Conservation (phyloP, 495 filamentous ascomycete genomes). For the Aspergillus baeticus region DNA sequence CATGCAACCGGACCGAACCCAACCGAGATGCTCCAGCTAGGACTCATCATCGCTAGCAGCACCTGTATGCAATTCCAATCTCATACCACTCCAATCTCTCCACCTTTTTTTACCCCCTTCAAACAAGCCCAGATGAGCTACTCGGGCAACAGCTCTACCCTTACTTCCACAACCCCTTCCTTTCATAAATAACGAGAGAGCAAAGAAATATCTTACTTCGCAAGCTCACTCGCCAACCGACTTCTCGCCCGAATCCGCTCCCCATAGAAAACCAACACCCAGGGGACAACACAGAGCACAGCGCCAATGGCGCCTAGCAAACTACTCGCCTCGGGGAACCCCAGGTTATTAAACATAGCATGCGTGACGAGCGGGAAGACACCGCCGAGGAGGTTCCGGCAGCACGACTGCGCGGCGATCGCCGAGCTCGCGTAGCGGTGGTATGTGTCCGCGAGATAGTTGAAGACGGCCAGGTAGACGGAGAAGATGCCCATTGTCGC, state of each 20-base stretch:
- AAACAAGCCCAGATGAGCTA: too few relatives aligned
- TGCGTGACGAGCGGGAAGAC: conserved; percentile 76
- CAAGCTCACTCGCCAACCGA: conserved; percentile 61
- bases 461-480: conserved; percentile 89
- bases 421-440: conserved; percentile 82
- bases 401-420: conserved; percentile 82
- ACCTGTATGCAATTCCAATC: too few relatives aligned
- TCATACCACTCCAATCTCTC: too few relatives aligned
- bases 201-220: too few relatives aligned
- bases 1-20: too few relatives aligned
- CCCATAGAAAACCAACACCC: conserved; percentile 81
- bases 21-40: too few relatives aligned
- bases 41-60: too few relatives aligned
- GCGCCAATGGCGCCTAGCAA: conserved; percentile 72
- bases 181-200: too few relatives aligned
- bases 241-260: conserved; percentile 74
- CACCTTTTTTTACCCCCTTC: too few relatives aligned
- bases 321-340: conserved; percentile 69
- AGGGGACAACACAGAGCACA: conserved; percentile 75
- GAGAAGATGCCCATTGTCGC: conserved; percentile 87
- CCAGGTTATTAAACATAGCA: conserved; percentile 69
- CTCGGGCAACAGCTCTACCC: too few relatives aligned
- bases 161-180: too few relatives aligned
- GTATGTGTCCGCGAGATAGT: conserved; percentile 92
- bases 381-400: conserved; percentile 81